Conservation (phyloP, 2,329 filamentous ascomycete genomes). For the Ascochyta clinopodiicola region DNA sequence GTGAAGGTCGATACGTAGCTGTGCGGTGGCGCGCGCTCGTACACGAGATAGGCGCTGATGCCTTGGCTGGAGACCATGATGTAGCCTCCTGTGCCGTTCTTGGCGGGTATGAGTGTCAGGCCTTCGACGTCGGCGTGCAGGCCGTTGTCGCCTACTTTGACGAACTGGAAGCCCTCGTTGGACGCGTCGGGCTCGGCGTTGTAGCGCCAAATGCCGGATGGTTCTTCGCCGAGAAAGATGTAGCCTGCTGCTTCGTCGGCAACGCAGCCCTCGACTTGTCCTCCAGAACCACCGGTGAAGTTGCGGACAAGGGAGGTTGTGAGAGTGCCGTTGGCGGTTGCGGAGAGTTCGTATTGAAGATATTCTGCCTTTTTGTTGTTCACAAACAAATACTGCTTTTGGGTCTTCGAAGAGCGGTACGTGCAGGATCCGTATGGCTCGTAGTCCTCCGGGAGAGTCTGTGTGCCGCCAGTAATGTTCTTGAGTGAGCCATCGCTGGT, state of each 20-base stretch:
- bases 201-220: slow-evolving; percentile 60
- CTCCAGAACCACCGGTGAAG: slow-evolving; percentile 59
- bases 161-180: slow-evolving; percentile 45
- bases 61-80: slow-evolving; percentile 62
- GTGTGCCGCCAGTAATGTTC: slow-evolving; percentile 54
- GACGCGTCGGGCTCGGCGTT: slow-evolving; percentile 57
- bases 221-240: slow-evolving; percentile 61
- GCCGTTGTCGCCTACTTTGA: slow-evolving; percentile 53
- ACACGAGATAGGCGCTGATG: slow-evolving; percentile 61
- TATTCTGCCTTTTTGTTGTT: slow-evolving; percentile 63
- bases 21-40: slow-evolving; percentile 58
- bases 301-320: slow-evolving; percentile 58
- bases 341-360: slow-evolving; percentile 59
- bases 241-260: slow-evolving; percentile 59
- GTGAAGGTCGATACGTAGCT: slow-evolving; percentile 59
- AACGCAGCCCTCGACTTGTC: slow-evolving; percentile 63
- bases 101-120: slow-evolving; percentile 58
- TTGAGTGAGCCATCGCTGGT: slow-evolving; percentile 54
- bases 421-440: slow-evolving; percentile 60
- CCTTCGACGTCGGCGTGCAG: slow-evolving; percentile 63
- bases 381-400: slow-evolving; percentile 62
- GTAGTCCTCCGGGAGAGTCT: slow-evolving; percentile 56
- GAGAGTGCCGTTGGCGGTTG: slow-evolving; percentile 51
- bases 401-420: slow-evolving; percentile 56
- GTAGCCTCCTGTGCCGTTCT: slow-evolving; percentile 54